phyloP scores from a whole-genome alignment of 176 grass and related monocot species.

The Rhynchospora breviuscula region DNA sequence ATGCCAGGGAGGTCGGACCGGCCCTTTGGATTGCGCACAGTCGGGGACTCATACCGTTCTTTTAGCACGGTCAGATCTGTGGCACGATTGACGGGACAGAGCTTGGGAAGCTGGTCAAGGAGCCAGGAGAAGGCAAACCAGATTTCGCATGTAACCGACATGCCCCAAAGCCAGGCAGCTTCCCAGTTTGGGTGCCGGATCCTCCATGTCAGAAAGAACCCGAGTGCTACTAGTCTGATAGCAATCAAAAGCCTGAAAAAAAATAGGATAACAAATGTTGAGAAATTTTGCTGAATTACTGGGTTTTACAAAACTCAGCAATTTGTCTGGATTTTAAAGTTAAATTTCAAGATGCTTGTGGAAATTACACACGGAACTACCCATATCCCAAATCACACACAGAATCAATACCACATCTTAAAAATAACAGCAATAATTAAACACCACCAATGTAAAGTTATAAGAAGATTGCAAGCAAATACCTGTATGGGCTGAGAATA shows the following conservation, averaged over 20 bases:
- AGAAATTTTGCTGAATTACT: background rate
- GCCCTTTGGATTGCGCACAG: constrained; percentile 73
- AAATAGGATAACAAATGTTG: background rate
- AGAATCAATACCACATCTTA: background rate
- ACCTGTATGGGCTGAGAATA: constrained; percentile 94
- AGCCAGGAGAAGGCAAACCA: constrained; percentile 99
- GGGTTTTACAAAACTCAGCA: too few species aligned
- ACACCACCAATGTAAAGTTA: background rate
- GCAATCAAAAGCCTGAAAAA: constrained; percentile 55
- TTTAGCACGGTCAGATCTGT: constrained; percentile 70
- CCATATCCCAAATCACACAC: background rate
- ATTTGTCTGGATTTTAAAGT: background rate
- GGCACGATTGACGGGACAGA: constrained; percentile 62
- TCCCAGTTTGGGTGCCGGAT: constrained; percentile 78
- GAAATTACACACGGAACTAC: background rate
- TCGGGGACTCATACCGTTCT: constrained; percentile 63
- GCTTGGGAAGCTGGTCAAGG: constrained; percentile 85
- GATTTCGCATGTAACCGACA: constrained; percentile 73
- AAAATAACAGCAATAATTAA: background rate
- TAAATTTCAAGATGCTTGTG: background rate
- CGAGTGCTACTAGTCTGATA: constrained; percentile 61
- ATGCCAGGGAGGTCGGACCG: constrained; percentile 77
- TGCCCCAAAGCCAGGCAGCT: constrained; percentile 70
- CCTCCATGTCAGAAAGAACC: constrained; percentile 79
- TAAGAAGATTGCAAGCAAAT: background rate